Evolutionary conservation across 2,329 filamentous ascomycete species (phyloP), one percentile per base, ranked within the genome.

Genomic region (Cercospora sp.): DNA sequence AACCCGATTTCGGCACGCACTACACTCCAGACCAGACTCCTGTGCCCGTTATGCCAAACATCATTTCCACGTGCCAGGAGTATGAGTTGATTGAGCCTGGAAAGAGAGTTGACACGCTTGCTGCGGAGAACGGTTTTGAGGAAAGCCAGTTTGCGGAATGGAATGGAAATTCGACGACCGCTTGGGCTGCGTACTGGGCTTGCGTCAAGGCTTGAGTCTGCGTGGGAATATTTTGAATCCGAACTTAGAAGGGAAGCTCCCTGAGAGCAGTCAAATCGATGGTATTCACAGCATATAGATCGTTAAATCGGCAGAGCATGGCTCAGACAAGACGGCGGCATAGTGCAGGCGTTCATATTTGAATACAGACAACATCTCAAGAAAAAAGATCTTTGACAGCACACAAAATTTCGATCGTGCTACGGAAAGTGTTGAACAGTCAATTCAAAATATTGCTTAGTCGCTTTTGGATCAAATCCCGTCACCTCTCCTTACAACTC

Each of bases 31-130:
- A 71, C 16, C 67, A 73, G 69, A 72, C 69, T 42, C 77, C 78
- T 10, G 75, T 78, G 0, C 78, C 78, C 3, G 66, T 77, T 6
- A 75, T 76, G 73, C 76, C 75, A 3, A 72, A 71, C 33, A 78
- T 78, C 57, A 69, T 76, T 23, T 28, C 67, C 12, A 71, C 70
- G 26, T 79, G 78, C 73, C 69, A 72, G 45, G 70, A 72, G 33
- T 79, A 74, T 51, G 75, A 78, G 65, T 62, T 72, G 18, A 66
- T 73, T 10, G 69, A 57, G 63, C 70, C 70, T 1, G 72, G 72
- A 1, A 72, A 65, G 60, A 48, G 33, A 2, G 72, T 72, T 5
- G 69, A 70, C 12, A 66, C 60, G 7, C 60, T 73, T 51, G 72
- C 70, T 23, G 57, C 64, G 1, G 72, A 71, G 70, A 73, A 73